These are phyloP conservation scores for Ogataea siamensis DNA, from an alignment of 805 yeast species.

Conservation along the genomic window DNA sequence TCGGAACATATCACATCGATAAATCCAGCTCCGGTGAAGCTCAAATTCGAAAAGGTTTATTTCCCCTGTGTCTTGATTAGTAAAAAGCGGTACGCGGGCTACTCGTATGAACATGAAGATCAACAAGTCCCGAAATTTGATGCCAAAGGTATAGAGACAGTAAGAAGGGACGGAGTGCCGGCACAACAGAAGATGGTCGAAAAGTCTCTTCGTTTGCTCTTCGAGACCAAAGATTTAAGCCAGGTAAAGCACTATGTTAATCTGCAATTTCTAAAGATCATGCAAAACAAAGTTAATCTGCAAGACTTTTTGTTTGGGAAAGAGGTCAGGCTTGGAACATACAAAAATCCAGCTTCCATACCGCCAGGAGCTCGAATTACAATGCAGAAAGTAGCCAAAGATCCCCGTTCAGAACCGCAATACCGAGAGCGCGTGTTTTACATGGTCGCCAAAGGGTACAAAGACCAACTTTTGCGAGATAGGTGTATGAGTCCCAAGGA, in stretches of 20 bases:
- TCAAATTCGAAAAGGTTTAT: constrained; percentile 92
- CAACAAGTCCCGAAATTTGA: constrained; percentile 71
- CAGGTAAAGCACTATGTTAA: constrained; percentile 62
- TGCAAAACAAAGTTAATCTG: constrained; percentile 59
- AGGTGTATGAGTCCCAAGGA: constrained; percentile 79
- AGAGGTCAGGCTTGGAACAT: constrained; percentile 82
- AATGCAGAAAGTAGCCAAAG: constrained; percentile 57
- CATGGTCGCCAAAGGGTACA: constrained; percentile 58
- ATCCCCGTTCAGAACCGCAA: constrained; percentile 78
- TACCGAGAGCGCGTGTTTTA: constrained; percentile 87
- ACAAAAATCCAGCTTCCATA: constrained; percentile 64
- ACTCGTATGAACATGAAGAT: constrained; percentile 58
- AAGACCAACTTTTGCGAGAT: constrained; percentile 65
- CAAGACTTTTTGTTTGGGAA: constrained; percentile 91
- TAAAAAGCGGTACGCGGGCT: constrained; percentile 91
- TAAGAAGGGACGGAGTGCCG: constrained; percentile 91
- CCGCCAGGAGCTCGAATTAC: constrained; percentile 94
- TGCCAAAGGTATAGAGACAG: constrained; percentile 96
- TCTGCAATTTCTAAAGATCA: constrained; percentile 64
- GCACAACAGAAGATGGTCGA: constrained; percentile 86
- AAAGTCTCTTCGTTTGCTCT: constrained; percentile 60
- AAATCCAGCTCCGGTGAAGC: constrained; percentile 77
- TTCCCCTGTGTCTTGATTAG: constrained; percentile 79
- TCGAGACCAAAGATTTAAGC: constrained; percentile 71
- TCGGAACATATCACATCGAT: constrained; percentile 58